Evolutionary conservation across 495 filamentous ascomycete genomes (phyloP), one percentile per base, ranked within the genome.

Genomic region (Aspergillus asperescens): DNA sequence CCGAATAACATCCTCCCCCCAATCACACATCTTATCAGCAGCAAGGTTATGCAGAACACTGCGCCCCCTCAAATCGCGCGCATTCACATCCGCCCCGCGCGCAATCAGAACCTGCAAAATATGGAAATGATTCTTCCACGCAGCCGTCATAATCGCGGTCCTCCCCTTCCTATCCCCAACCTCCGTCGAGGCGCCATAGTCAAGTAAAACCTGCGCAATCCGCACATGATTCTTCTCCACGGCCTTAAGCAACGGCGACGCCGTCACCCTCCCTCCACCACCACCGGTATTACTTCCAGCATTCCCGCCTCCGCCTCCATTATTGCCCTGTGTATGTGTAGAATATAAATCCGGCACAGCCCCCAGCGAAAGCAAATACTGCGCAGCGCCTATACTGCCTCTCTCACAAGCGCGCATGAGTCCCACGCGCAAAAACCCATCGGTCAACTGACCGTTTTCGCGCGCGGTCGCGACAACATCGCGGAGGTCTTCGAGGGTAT

Each of bases 61-160:
- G 15, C 75, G 52, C 32, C 58, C 58, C 19, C 64, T 56, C 15
- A 56, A 47, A 49, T 76, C 73, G 22, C 56, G 45, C 15, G 72
- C 75, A 47, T 80, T 78, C 8, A 77, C 65, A 51, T 79, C 67
- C 19, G 80, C 78, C 12, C 72, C 74, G 2, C 72, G 70, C 9
- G 55, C 32, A 20, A 85, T 67, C 9, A 84, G 57, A n/a, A 75
- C 43, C 27, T 76, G 63, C 35, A 83, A 54, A 0, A 80, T 59
- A 52, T 79, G 70, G 39, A 70, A 72, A 55, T 79, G 71, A 16
- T 78, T 80, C 57, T 73, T 75, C 69, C 75, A 74, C 16, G 80
- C 78, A n/a, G 82, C 81, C 2, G 71, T 75, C 72, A 84, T 83
- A 31, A 86, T 57, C 28, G 74, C 77, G 27, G 79, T 82, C 23